Evolutionary conservation across 768 basidiomycete genomes (phyloP), one percentile per base, ranked within the genome.

Genomic region (Leucocoprinus sp.): DNA sequence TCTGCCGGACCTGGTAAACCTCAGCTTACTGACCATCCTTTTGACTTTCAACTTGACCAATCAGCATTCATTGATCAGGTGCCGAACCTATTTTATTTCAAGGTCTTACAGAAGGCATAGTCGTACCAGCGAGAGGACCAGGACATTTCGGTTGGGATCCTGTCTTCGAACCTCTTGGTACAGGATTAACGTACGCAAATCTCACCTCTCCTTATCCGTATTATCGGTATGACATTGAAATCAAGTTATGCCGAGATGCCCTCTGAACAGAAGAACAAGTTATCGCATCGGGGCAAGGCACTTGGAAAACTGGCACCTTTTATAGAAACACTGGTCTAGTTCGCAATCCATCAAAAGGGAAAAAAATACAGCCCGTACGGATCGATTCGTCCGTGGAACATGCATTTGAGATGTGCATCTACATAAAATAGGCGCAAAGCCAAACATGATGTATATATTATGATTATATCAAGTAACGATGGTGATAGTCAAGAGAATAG

Each of bases 101-200:
- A 57, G 95, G 95, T 0, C 71, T 76, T 8, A 96, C 93, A 1
- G 80, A 90, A 19, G 95, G 95, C 2, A 72, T 63, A n/a, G 93
- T 98, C 50, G 95, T 99, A 2, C 79, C 80, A 19, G 74, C 93
- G 1, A 65, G 93, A 35, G 95, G 95, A 0, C 74, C 80, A 0
- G 65, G 70, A 22, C 63, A 74, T 9, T 97, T 97, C 57, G 95
- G 95, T 18, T 97, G 93, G 92, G 91, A 95, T 62, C 71, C 91
- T 0, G 65, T 86, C 7, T 96, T 95, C 57, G 77, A 92, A 58
- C 87, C 86, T 0, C 70, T 76, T 39, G 83, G 77, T 8, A 80
- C 74, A 15, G 80, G 82, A 5, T 70, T 80, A 61, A 98, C 93
- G 86, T 93, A 71, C 57, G 64, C 54, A 3, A 7, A 5, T 9